phyloP scores from a whole-genome alignment of 139 green algal genomes.

The Tetradesmus obliquus region DNA sequence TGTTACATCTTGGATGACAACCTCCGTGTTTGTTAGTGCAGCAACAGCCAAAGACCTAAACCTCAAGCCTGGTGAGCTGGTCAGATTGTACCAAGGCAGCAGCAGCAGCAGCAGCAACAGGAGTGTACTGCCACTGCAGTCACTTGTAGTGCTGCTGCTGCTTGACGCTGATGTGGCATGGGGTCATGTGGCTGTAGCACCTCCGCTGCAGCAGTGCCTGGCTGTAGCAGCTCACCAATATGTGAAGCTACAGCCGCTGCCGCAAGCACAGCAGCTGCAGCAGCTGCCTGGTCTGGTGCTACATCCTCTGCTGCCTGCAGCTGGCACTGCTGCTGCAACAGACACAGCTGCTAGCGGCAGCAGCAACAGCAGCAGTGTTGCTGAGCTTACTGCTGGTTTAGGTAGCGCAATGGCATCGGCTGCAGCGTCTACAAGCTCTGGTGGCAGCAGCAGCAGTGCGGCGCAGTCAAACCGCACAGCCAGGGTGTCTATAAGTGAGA shows the following conservation, averaged over 20 bases:
- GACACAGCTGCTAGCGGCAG: neutral
- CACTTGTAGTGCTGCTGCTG: conserved; percentile 45
- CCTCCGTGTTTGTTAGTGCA: conserved; percentile 22
- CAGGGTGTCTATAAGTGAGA: neutral
- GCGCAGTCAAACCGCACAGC: neutral
- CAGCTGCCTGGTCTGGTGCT: conserved; percentile 26
- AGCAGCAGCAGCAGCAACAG: conserved; percentile 44
- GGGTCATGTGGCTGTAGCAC: conserved; percentile 61
- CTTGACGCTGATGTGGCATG: conserved; percentile 50
- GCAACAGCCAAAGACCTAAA: conserved; percentile 35
- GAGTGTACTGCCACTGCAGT: conserved; percentile 29
- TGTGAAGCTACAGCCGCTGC: conserved; percentile 42
- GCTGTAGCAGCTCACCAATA: conserved; percentile 47
- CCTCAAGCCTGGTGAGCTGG: conserved; percentile 19
- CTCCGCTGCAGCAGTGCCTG: conserved; percentile 57
- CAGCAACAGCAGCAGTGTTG: conserved; percentile 17
- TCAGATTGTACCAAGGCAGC: neutral
- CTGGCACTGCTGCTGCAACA: neutral
- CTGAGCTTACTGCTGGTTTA: conserved; percentile 1
- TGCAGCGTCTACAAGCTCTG: neutral
- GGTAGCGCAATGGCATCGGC: neutral
- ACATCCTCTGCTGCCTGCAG: conserved; percentile 26
- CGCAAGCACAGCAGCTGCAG: conserved; percentile 29
- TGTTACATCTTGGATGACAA: conserved; percentile 13
- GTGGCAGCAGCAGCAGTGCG: conserved; percentile 13